Percentiles rank a stretch among this genome's conserved stretches.
Conservation (phyloP, 2,329 filamentous ascomycete species). For the Emergomyces africanus region DNA sequence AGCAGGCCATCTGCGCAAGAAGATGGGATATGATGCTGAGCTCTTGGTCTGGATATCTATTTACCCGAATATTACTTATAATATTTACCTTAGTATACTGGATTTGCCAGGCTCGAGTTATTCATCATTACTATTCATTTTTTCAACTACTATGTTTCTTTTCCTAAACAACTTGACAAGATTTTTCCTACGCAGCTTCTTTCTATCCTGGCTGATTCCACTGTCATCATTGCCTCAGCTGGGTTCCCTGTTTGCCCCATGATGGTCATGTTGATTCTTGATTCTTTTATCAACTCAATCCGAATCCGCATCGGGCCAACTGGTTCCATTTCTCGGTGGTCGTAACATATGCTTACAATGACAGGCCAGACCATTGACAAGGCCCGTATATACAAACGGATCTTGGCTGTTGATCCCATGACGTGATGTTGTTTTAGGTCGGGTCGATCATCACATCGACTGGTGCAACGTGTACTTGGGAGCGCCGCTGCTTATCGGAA, state of each 20-base stretch:
- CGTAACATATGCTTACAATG: neutral
- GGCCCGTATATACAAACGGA: neutral
- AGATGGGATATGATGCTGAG: neutral
- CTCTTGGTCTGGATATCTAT: neutral
- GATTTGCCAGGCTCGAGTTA: no score
- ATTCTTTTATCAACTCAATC: no score
- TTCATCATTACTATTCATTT: no score
- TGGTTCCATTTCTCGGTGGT: neutral
- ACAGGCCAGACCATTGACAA: neutral
- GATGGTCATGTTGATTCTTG: neutral
- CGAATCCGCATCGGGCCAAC: neutral
- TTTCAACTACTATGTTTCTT: neutral
- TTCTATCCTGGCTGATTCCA: neutral
- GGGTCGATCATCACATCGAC: neutral
- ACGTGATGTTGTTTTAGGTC: neutral
- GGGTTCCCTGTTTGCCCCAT: neutral
- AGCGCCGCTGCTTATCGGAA: neutral
- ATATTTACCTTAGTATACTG: no score
- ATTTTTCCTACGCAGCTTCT: neutral
- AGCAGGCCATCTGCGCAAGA: neutral
- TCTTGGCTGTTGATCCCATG: neutral
- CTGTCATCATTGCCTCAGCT: neutral
- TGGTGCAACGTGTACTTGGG: neutral
- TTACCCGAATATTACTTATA: no score
- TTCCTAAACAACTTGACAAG: neutral